Percentiles rank a stretch among this genome's conserved stretches.
Evolutionary conservation across 2,329 filamentous ascomycete species (phyloP).

Genomic region (Hymenotorrendiella dingleyae): DNA sequence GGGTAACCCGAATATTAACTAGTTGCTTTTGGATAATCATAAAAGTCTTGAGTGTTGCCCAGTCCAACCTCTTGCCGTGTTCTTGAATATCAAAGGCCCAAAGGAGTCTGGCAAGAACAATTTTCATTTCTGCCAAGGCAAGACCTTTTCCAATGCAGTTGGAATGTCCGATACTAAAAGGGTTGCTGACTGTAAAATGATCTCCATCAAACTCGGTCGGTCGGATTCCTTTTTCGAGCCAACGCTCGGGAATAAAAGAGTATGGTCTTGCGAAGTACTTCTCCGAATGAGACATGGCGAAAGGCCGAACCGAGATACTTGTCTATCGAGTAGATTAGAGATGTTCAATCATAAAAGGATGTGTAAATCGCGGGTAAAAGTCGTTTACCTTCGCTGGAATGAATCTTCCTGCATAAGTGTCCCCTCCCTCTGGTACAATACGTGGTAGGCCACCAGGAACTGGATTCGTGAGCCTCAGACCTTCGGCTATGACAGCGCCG

Average conservation of each 20-base stretch:
- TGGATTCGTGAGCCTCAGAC: slow-evolving; percentile 40
- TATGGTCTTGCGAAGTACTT: background rate
- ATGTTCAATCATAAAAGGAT: background rate
- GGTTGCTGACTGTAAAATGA: background rate
- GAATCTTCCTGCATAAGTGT: slow-evolving; percentile 6
- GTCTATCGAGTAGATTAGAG: background rate
- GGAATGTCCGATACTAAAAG: background rate
- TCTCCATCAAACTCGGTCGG: background rate
- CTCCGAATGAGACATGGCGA: background rate
- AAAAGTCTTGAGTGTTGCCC: background rate
- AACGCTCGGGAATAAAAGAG: slow-evolving; percentile 2
- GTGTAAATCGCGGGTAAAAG: background rate
- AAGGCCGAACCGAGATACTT: background rate
- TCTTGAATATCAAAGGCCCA: background rate
- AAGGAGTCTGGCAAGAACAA: background rate
- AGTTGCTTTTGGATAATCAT: background rate
- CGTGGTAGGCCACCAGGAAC: slow-evolving; percentile 26
- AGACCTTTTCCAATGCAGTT: background rate
- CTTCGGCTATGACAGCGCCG: slow-evolving; percentile 43
- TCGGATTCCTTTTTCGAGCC: background rate
- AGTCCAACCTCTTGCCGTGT: background rate
- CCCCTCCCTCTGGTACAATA: slow-evolving; percentile 15
- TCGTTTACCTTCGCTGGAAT: slow-evolving; percentile 4
- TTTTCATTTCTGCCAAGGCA: background rate
- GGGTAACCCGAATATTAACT: background rate